Percentiles rank a stretch among this genome's conserved stretches.
phyloP scores from a whole-genome alignment of 1,284 basidiomycete species.

The Pisolithus thermaeus region DNA sequence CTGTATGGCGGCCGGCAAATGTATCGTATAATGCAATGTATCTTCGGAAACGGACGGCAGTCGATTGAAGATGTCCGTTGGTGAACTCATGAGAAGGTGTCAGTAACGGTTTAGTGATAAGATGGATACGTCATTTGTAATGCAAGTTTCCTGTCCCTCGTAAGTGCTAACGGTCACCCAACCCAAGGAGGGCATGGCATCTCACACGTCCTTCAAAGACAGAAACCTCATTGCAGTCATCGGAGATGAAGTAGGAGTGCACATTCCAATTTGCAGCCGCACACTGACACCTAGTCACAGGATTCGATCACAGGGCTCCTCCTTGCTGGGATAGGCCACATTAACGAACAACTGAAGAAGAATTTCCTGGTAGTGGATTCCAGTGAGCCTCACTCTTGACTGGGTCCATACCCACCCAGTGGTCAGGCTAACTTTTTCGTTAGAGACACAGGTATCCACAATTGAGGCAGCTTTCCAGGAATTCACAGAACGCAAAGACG shows the following conservation, averaged over 20 bases:
- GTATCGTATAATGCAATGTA: conserved; percentile 70
- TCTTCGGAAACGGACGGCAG: conserved; percentile 79
- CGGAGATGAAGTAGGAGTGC: conserved; percentile 77
- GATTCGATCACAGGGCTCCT: conserved; percentile 93
- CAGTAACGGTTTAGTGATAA: background rate
- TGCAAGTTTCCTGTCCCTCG: conserved; percentile 15
- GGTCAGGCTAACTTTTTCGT: conserved; percentile 5
- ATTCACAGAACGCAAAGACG: conserved; percentile 87
- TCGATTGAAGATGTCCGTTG: conserved; percentile 57
- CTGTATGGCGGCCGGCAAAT: conserved; percentile 46
- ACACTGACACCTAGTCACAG: conserved; percentile 36
- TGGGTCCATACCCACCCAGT: conserved; percentile 1
- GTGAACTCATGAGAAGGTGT: background rate
- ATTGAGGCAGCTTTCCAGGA: conserved; percentile 91
- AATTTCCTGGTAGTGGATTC: conserved; percentile 92
- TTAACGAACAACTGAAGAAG: conserved; percentile 86
- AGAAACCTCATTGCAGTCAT: conserved; percentile 88
- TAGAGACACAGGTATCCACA: conserved; percentile 84
- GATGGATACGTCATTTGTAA: conserved; percentile 2
- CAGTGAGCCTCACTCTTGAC: conserved; percentile 43
- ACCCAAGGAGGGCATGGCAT: conserved; percentile 28
- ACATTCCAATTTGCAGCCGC: background rate
- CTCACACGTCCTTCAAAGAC: conserved; percentile 66
- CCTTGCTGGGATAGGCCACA: conserved; percentile 87
- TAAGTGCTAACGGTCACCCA: conserved; percentile 9